phyloP scores from a whole-genome alignment of 2,329 filamentous ascomycete genomes.

The Raffaelea ambrosiae region DNA sequence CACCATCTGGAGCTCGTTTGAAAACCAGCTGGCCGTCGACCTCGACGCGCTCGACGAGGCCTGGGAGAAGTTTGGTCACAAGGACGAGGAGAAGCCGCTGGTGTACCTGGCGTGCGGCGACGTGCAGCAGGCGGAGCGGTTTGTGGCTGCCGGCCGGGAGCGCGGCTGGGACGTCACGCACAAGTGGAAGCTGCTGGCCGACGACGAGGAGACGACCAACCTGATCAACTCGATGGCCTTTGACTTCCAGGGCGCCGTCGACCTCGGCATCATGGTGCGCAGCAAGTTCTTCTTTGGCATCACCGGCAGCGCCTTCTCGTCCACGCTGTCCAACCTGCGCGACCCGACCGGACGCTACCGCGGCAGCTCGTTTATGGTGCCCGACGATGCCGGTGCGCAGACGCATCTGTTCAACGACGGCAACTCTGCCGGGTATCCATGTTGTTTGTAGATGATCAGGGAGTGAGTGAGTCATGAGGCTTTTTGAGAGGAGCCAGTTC shows the following conservation, averaged over 20 bases:
- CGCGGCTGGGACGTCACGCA: slow-evolving; percentile 22
- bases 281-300: slow-evolving; percentile 21
- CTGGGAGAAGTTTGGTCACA: slow-evolving; percentile 14
- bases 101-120: slow-evolving; percentile 23
- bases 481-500: neutral
- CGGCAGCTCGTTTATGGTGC: slow-evolving; percentile 16
- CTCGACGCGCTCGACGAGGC: slow-evolving; percentile 21
- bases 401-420: slow-evolving; percentile 20
- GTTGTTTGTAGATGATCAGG: slow-evolving; percentile 16
- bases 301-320: slow-evolving; percentile 20
- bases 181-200: slow-evolving; percentile 17
- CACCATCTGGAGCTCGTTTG: slow-evolving; percentile 22
- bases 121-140: slow-evolving; percentile 18
- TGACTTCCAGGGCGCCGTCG: slow-evolving; percentile 12
- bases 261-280: slow-evolving; percentile 20
- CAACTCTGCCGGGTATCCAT: slow-evolving; percentile 17
- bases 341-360: slow-evolving; percentile 20
- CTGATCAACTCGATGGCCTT: slow-evolving; percentile 4
- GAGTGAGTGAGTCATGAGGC: neutral
- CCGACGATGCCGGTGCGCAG: slow-evolving; percentile 18
- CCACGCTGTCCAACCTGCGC: slow-evolving; percentile 17
- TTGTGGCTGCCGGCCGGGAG: slow-evolving; percentile 15
- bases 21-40: slow-evolving; percentile 19
- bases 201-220: slow-evolving; percentile 11
- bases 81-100: slow-evolving; percentile 10